A percentile compares a stretch with the other conserved stretches of the same genome.
These are phyloP conservation scores for Amoeboaphelidium protococcarum DNA, from an alignment of 371 early-diverging fungal genomes.

Conservation along the genomic window DNA sequence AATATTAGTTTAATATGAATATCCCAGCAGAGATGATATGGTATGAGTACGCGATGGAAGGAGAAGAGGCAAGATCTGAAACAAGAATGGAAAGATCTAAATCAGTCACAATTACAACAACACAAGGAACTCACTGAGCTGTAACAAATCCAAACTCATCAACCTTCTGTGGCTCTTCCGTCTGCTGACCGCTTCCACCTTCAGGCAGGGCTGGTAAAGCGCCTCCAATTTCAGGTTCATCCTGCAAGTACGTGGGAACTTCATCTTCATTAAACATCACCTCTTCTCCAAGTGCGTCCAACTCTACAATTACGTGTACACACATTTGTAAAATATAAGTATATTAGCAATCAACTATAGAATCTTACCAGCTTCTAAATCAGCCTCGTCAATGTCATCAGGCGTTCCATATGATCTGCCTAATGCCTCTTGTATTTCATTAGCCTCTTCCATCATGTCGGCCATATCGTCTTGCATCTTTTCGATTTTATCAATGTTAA, in stretches of 20 bases:
- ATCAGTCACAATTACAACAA: too few relatives aligned
- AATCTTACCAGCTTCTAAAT: conserved; percentile 59
- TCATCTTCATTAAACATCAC: conserved; percentile 51
- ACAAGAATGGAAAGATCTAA: too few relatives aligned
- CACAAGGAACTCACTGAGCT: too few relatives aligned
- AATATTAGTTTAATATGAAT: too few relatives aligned
- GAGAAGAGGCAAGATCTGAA: too few relatives aligned
- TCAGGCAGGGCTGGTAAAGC: background rate
- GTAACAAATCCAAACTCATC: background rate
- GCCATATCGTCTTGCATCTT: conserved; percentile 88
- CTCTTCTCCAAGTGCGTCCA: conserved; percentile 83
- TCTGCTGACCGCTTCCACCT: background rate
- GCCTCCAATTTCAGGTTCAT: background rate
- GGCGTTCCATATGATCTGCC: conserved; percentile 71
- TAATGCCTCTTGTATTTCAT: conserved; percentile 78
- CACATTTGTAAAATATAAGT: background rate
- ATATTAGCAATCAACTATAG: background rate
- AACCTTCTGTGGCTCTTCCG: background rate
- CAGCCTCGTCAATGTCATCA: conserved; percentile 82
- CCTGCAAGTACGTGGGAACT: conserved; percentile 24
- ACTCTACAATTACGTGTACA: too few relatives aligned
- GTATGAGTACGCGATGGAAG: too few relatives aligned
- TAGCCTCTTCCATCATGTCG: conserved; percentile 74
- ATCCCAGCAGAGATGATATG: too few relatives aligned
- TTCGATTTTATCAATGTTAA: conserved; percentile 72